phyloP scores from a whole-genome alignment of 371 early-diverging fungal species.

The Phascolomyces articulosus region DNA sequence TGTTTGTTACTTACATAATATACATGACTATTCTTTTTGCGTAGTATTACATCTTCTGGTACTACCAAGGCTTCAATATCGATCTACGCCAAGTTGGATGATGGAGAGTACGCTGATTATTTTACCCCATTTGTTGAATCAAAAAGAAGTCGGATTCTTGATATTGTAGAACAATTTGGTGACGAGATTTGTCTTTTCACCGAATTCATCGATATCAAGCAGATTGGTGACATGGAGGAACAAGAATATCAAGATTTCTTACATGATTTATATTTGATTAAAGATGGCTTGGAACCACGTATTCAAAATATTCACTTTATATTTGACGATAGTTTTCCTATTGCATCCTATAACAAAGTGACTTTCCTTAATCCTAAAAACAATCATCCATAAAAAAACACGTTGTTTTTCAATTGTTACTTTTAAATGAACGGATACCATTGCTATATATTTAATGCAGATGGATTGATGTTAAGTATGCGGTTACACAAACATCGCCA shows the following conservation, averaged over 20 bases:
- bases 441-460: too few relatives aligned
- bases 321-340: not conserved
- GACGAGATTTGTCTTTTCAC: slow-evolving; percentile 2
- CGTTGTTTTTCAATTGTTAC: not conserved
- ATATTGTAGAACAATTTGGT: not conserved
- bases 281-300: not conserved
- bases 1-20: too few relatives aligned
- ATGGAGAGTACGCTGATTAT: not conserved
- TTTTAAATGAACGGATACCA: too few relatives aligned
- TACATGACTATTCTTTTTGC: too few relatives aligned
- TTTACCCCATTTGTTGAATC: slow-evolving; percentile 7
- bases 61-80: not conserved
- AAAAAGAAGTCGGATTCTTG: not conserved
- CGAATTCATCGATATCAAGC: slow-evolving; percentile 6
- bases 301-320: not conserved
- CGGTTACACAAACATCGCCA: too few relatives aligned
- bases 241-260: not conserved
- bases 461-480: too few relatives aligned
- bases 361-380: not conserved
- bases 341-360: not conserved
- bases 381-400: not conserved
- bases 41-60: not conserved
- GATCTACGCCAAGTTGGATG: not conserved
- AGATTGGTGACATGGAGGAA: slow-evolving; percentile 1
- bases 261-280: not conserved